phyloP scores from a whole-genome alignment of 2,329 filamentous ascomycete genomes.

The Lizonia empirigonia region DNA sequence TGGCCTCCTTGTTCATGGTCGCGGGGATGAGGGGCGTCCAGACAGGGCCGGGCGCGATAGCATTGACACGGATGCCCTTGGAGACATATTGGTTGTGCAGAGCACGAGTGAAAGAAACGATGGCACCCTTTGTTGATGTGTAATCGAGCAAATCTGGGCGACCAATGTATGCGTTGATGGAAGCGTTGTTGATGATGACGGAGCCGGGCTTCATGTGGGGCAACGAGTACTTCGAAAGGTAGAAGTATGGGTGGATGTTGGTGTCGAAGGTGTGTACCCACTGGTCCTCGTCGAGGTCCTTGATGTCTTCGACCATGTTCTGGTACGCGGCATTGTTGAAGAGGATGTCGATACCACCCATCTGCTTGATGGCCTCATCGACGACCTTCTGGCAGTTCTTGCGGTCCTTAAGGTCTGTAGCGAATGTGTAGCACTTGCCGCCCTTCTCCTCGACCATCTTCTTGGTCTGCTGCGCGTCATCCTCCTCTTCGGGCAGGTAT shows the following conservation, averaged over 20 bases:
- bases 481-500: slow-evolving; percentile 76
- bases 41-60: slow-evolving; percentile 72
- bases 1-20: slow-evolving; percentile 59
- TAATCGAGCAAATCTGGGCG: slow-evolving; percentile 82
- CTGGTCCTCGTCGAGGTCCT: slow-evolving; percentile 75
- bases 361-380: slow-evolving; percentile 66
- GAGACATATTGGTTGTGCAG: slow-evolving; percentile 75
- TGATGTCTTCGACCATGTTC: slow-evolving; percentile 74
- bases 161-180: slow-evolving; percentile 82
- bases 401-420: slow-evolving; percentile 67
- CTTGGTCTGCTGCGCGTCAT: slow-evolving; percentile 77
- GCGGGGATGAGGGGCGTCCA: slow-evolving; percentile 53
- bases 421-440: slow-evolving; percentile 66
- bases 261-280: slow-evolving; percentile 81
- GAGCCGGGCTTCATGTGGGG: slow-evolving; percentile 76
- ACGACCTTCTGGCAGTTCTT: slow-evolving; percentile 73
- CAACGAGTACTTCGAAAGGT: slow-evolving; percentile 75
- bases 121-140: slow-evolving; percentile 78
- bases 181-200: slow-evolving; percentile 84
- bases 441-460: slow-evolving; percentile 70
- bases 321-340: slow-evolving; percentile 76
- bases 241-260: slow-evolving; percentile 85
- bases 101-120: slow-evolving; percentile 78
- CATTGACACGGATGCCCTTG: slow-evolving; percentile 77
- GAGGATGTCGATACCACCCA: slow-evolving; percentile 75